Percentiles rank a stretch among this genome's conserved stretches.
These are phyloP conservation scores for Rhizodiscina lignyota DNA, from an alignment of 495 filamentous ascomycete genomes.

Conservation along the genomic window DNA sequence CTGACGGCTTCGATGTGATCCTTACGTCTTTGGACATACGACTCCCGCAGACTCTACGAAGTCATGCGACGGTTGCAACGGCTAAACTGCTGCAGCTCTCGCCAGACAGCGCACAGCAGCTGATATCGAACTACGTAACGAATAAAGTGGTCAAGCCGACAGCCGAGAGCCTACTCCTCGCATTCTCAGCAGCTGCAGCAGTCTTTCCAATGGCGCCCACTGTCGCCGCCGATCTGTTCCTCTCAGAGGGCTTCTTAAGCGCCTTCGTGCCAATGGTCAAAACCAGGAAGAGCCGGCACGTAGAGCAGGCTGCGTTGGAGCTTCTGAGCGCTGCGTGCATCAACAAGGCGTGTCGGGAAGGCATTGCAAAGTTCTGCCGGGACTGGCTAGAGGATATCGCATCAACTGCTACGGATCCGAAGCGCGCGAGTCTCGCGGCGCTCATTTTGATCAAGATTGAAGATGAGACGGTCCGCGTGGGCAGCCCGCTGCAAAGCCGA, in stretches of 20 bases:
- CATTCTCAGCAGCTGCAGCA: slow-evolving; percentile 73
- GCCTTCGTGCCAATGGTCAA: slow-evolving; percentile 53
- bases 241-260: slow-evolving; percentile 66
- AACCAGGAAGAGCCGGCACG: slow-evolving; percentile 25
- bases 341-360: slow-evolving; percentile 58
- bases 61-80: slow-evolving; percentile 57
- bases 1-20: slow-evolving; percentile 64
- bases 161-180: slow-evolving; percentile 46
- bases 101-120: slow-evolving; percentile 45
- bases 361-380: slow-evolving; percentile 60
- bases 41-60: slow-evolving; percentile 45
- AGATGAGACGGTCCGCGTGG: too few species aligned
- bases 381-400: slow-evolving; percentile 72
- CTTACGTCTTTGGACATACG: slow-evolving; percentile 63
- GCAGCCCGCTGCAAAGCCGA: slow-evolving; percentile 18
- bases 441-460: slow-evolving; percentile 43
- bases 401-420: slow-evolving; percentile 41
- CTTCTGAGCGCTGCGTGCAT: slow-evolving; percentile 84
- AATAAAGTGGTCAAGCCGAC: slow-evolving; percentile 32
- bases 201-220: slow-evolving; percentile 72
- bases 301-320: slow-evolving; percentile 69
- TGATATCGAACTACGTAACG: slow-evolving; percentile 51
- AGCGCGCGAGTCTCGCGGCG: slow-evolving; percentile 56
- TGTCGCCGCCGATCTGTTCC: slow-evolving; percentile 54
- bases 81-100: slow-evolving; percentile 67